phyloP scores from a whole-genome alignment of 805 yeast species.

The Nakazawaea siamensis region DNA sequence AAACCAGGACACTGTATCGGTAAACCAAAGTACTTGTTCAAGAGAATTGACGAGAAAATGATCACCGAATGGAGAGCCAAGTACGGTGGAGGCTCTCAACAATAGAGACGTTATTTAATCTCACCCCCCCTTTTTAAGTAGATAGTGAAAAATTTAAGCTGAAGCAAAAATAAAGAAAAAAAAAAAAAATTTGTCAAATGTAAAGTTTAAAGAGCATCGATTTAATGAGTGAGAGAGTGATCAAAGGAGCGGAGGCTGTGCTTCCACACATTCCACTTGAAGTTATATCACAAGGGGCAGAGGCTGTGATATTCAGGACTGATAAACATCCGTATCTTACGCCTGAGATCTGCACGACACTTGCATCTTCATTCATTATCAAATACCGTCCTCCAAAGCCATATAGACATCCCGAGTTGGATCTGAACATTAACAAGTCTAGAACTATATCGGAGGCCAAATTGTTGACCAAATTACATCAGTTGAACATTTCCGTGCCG shows the following conservation, averaged over 20 bases:
- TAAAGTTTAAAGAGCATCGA: too few relatives aligned
- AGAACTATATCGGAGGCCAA: conserved; percentile 84
- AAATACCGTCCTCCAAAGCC: conserved; percentile 86
- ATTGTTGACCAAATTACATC: conserved; percentile 48
- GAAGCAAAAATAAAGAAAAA: too few relatives aligned
- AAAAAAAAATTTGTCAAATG: too few relatives aligned
- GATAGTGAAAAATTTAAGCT: too few relatives aligned
- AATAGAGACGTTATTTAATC: too few relatives aligned
- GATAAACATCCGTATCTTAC: conserved; percentile 60
- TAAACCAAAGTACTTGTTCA: conserved; percentile 85
- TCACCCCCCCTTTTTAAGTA: too few relatives aligned
- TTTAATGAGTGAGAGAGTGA: conserved; percentile 54
- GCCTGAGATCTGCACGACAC: conserved; percentile 8
- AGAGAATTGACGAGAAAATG: conserved; percentile 84
- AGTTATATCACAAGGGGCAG: conserved; percentile 83
- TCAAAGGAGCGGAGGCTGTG: conserved; percentile 32
- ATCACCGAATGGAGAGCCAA: conserved; percentile 78
- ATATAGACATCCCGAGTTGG: conserved; percentile 84
- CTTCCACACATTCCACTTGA: conserved; percentile 42
- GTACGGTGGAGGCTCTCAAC: conserved; percentile 80
- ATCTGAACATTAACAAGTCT: conserved; percentile 63
- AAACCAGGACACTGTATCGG: conserved; percentile 81
- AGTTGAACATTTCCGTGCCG: conserved; percentile 63
- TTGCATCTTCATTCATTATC: conserved; percentile 48
- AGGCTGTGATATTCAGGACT: conserved; percentile 69